phyloP scores from a whole-genome alignment of 2,329 filamentous ascomycete genomes.

The Fusarium metavorans region DNA sequence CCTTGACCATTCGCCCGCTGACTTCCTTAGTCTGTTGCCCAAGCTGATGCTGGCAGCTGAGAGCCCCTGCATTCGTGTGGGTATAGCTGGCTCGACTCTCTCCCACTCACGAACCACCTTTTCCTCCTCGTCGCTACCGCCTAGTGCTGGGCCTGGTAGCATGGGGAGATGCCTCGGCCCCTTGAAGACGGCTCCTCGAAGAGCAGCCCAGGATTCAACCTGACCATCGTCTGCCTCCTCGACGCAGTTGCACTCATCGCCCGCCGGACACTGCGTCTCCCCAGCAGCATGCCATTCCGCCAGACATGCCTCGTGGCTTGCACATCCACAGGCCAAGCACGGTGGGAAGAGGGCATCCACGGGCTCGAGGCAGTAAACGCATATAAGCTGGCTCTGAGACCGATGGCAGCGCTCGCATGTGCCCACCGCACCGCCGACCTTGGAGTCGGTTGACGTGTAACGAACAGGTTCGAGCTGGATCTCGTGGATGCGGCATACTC shows the following conservation, averaged over 20 bases:
- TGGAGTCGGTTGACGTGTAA: conserved; percentile 56
- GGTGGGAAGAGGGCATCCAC: conserved; percentile 70
- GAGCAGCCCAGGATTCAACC: conserved; percentile 71
- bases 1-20: conserved; percentile 60
- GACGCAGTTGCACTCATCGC: conserved; percentile 73
- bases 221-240: conserved; percentile 67
- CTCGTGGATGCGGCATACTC: conserved; percentile 73
- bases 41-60: conserved; percentile 60
- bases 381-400: conserved; percentile 68
- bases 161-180: conserved; percentile 39
- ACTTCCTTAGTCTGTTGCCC: conserved; percentile 61
- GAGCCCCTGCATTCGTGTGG: conserved; percentile 39
- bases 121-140: conserved; percentile 46
- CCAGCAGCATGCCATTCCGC: conserved; percentile 69
- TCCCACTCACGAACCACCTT: conserved; percentile 45
- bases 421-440: conserved; percentile 61
- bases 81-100: conserved; percentile 41
- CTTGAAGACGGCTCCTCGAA: conserved; percentile 53
- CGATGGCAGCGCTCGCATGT: conserved; percentile 64
- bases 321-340: conserved; percentile 73
- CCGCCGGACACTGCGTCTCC: conserved; percentile 70
- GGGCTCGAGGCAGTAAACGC: conserved; percentile 73
- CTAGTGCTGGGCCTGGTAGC: conserved; percentile 47
- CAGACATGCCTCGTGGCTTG: conserved; percentile 69
- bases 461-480: conserved; percentile 70